These are phyloP conservation scores for Chrysopogon serrulatus DNA, from an alignment of 176 grass and related monocot genomes.

Conservation along the genomic window DNA sequence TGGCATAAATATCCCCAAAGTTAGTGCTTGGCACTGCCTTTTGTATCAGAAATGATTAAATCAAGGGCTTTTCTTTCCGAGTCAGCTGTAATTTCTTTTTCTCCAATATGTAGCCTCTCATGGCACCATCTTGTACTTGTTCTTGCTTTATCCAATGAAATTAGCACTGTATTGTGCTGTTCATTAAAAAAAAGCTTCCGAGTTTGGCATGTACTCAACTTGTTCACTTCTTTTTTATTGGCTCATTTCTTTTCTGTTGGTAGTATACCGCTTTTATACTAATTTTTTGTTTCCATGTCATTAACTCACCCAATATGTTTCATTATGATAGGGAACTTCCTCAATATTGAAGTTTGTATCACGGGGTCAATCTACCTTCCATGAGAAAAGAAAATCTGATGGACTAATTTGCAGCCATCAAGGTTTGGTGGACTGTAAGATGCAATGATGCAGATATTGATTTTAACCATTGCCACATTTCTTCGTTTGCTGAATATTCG, in stretches of 20 bases:
- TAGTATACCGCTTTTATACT: neutral
- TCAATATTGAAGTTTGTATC: conserved; percentile 83
- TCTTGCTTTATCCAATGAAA: neutral
- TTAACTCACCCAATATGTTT: neutral
- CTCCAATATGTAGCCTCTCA: neutral
- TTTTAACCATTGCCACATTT: neutral
- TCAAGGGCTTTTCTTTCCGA: neutral
- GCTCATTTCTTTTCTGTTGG: neutral
- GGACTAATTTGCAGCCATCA: conserved; percentile 23
- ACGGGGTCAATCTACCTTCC: conserved; percentile 25
- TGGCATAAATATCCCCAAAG: neutral
- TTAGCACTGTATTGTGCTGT: neutral
- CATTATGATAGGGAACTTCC: conserved; percentile 39
- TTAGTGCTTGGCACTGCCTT: neutral
- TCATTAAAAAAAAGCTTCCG: neutral
- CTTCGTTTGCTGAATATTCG: neutral
- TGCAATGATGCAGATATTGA: neutral
- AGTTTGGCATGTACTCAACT: neutral
- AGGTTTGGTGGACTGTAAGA: conserved; percentile 25
- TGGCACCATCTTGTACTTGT: neutral
- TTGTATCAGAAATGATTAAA: neutral
- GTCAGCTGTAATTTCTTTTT: neutral
- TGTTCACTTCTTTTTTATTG: neutral
- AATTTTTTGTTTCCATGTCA: neutral
- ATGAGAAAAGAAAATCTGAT: conserved; percentile 27